Percentiles rank a stretch among this genome's conserved stretches.
phyloP scores from a whole-genome alignment of 2,329 filamentous ascomycete species.

The Nigrograna mackinnonii region DNA sequence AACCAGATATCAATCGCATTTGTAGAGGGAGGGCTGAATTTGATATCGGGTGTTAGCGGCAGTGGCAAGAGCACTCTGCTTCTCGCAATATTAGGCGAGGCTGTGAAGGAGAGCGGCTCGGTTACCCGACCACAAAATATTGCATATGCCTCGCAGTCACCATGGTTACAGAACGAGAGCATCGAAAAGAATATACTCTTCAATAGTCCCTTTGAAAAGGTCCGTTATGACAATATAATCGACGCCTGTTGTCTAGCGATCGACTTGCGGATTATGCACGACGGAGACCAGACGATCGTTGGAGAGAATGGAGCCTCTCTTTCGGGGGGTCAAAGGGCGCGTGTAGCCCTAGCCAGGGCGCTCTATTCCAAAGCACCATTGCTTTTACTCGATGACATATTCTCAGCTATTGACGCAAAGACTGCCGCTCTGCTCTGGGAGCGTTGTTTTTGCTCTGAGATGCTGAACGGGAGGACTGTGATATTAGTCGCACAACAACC shows the following conservation, averaged over 20 bases:
- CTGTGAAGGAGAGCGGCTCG: too few relatives aligned
- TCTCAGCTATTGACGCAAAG: slow-evolving; percentile 48
- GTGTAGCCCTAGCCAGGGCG: slow-evolving; percentile 40
- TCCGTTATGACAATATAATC: slow-evolving; percentile 9
- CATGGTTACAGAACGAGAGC: slow-evolving; percentile 11
- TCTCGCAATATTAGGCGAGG: too few relatives aligned
- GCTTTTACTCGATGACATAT: slow-evolving; percentile 51
- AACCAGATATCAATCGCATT: too few relatives aligned
- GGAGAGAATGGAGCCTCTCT: slow-evolving; percentile 32
- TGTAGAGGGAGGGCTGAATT: too few relatives aligned
- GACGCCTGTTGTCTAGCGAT: slow-evolving; percentile 7
- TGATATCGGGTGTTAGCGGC: too few relatives aligned
- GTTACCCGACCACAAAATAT: too few relatives aligned
- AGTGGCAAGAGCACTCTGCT: too few relatives aligned
- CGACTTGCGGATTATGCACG: slow-evolving; percentile 5
- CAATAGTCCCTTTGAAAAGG: neutral
- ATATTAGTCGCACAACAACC: neutral
- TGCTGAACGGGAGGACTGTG: slow-evolving; percentile 1
- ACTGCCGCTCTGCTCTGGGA: too few relatives aligned
- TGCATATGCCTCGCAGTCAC: neutral
- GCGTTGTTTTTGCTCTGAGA: too few relatives aligned
- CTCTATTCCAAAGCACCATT: slow-evolving; percentile 48
- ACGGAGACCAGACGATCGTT: slow-evolving; percentile 9
- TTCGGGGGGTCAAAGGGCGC: slow-evolving; percentile 52
- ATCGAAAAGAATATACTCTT: slow-evolving; percentile 12